These are phyloP conservation scores for Coprinellus micaceus DNA, from an alignment of 768 basidiomycete genomes.

Conservation along the genomic window DNA sequence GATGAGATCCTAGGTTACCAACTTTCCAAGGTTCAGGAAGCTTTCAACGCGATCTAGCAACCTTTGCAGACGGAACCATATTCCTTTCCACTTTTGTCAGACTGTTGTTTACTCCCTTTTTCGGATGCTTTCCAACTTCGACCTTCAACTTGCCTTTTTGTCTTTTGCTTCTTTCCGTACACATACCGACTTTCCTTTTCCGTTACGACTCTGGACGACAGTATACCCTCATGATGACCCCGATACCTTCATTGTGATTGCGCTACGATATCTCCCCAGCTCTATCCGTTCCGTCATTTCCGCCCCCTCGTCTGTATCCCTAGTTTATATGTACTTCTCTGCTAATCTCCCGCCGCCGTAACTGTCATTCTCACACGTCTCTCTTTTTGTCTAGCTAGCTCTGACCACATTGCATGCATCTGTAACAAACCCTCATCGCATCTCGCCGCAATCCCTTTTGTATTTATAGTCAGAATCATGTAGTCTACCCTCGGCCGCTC, in stretches of 20 bases:
- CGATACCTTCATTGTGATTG: conserved; percentile 12
- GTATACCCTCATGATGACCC: conserved; percentile 4
- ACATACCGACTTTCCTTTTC: neutral
- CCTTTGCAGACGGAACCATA: conserved; percentile 8
- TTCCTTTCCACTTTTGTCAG: conserved; percentile 8
- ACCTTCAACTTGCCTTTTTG: conserved; percentile 1
- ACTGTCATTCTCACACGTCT: neutral
- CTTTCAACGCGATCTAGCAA: conserved; percentile 36
- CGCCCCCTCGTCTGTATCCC: no score
- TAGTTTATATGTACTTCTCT: no score
- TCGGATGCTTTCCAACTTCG: conserved; percentile 8
- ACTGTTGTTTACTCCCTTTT: conserved; percentile 10
- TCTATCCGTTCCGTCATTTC: conserved; percentile 2
- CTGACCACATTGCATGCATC: neutral
- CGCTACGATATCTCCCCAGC: conserved; percentile 7
- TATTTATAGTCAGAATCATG: conserved; percentile 21
- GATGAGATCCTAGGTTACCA: conserved; percentile 35
- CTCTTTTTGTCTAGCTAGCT: conserved; percentile 1
- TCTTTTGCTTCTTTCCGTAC: conserved; percentile 4
- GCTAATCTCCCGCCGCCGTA: neutral
- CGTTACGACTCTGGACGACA: conserved; percentile 1
- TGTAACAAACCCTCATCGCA: conserved; percentile 4
- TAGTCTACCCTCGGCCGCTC: conserved; percentile 4
- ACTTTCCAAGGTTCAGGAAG: conserved; percentile 43
- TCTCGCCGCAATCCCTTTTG: conserved; percentile 12